Base-by-base conservation (phyloP, 108 stramenopile genomes). In the Skeletonema costatum region DNA sequence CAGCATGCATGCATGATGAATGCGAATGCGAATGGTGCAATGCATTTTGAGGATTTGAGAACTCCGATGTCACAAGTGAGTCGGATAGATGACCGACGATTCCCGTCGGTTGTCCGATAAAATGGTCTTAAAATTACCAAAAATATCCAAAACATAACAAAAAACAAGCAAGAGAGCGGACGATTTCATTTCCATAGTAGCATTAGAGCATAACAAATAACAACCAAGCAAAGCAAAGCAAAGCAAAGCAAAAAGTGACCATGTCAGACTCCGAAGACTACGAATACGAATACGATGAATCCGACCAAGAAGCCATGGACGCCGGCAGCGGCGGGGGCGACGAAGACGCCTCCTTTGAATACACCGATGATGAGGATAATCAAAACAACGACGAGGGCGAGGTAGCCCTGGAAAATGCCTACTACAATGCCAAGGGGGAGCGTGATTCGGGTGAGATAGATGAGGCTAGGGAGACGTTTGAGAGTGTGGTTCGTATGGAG, bases 341-440 rank as follows among this genome's bases (percentile, higher is more conserved):
- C 60, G 91, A 95, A 41, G 92, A 92, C 50, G 88, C 93, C 51
- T 64, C 78, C 12, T 93, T 93, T 75, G 87, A 95, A 59, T 98
- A 96, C 81, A 96, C 96, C 48, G 96, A 96, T 75, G 94, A 95
- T 59, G 93, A 96, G 60, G 90, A 59, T 3, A 51, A 64, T 14
- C 81, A 77, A 19, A 85, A 93, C 51, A 89, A 93, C 70, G 75
- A 70, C 58, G 94, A 94, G 44, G 86, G 89, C 5, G 92, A 91
- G 17, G 78, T 97, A 25, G 85, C 83, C 30, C 68, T 88, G 19
- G 97, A 98, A 73, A 98, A 97, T 84, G 73, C 80, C 19, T 98
- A 98, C 78, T 98, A 97, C 88, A 95, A 96, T 60, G 92, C 88
- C 83, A 98, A 96, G 83, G 90, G 86, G 0, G 68, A 92, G 19